Evolutionary conservation across 192 early-diverging fungal species (phyloP), one percentile per base, ranked within the genome.

Genomic region (Backusella tuberculispora): DNA sequence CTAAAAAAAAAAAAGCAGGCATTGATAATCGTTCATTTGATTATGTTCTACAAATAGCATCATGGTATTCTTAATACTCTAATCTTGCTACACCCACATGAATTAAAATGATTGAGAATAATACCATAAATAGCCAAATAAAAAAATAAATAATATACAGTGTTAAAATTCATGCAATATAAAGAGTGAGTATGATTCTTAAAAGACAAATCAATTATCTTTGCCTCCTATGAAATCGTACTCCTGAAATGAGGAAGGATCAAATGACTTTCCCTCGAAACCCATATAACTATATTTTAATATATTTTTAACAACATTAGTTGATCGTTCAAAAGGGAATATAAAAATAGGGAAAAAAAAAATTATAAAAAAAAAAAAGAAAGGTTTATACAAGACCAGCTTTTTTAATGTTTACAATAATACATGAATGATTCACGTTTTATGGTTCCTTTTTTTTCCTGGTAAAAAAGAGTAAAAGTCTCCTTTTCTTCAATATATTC

Each of bases 1-100:
- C 50, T 21, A 56, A 56, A 56, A 56, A 56, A 21, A 56, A 56
- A n/a, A 56, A 56, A n/a, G n/a, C n/a, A n/a, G n/a, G n/a, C n/a
- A n/a, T n/a, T n/a, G n/a, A n/a, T n/a, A n/a, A n/a, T n/a, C 29
- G 29, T 34, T 34, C 29, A 34, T 34, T 34, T 34, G 29, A 34
- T 34, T 34, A 34, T 34, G 29, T 34, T 34, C 29, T 34, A 34
- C 29, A 34, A 34, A 34, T 34, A 34, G 29, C 2, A 34, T 34
- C 2, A 34, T 34, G 29, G 29, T 34, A 1, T 2, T 34, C 29
- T 34, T 34, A 34, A 0, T 2, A 34, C 29, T 26, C 10, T 9
- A 60, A 26, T 26, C 26, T 24, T 26, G 9, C 5, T 60, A 24
- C 1, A 60, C 4, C 26, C 4, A 26, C 21, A 10, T 26, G 19